These are phyloP conservation scores for Effrenium voratum DNA, from an alignment of 73 alveolate genomes.

Conservation along the genomic window DNA sequence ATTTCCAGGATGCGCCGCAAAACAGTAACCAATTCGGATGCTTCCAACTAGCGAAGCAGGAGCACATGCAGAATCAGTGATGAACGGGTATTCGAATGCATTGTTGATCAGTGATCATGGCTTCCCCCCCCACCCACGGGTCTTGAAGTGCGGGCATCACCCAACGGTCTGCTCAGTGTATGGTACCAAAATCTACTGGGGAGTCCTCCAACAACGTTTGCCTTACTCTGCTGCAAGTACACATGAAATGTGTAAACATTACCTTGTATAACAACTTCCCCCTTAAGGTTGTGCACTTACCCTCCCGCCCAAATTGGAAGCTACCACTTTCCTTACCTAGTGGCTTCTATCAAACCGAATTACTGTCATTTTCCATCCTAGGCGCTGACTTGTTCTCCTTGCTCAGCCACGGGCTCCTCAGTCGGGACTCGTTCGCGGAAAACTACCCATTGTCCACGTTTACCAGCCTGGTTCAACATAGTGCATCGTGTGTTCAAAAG, in stretches of 20 bases:
- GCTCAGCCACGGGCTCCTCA: conserved; percentile 57
- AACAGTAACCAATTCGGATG: too few relatives aligned
- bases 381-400: conserved; percentile 19
- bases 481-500: background rate
- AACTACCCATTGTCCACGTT: background rate
- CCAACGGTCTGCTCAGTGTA: too few relatives aligned
- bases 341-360: background rate
- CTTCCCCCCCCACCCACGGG: too few relatives aligned
- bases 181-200: too few relatives aligned
- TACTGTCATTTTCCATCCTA: background rate
- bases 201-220: background rate
- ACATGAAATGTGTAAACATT: background rate
- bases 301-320: too few relatives aligned
- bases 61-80: too few relatives aligned
- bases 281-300: background rate
- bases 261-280: background rate
- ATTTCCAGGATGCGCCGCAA: too few relatives aligned
- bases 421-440: background rate
- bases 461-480: background rate
- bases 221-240: background rate
- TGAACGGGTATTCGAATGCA: too few relatives aligned
- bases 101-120: too few relatives aligned
- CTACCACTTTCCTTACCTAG: background rate
- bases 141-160: too few relatives aligned
- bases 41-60: too few relatives aligned